Evolutionary conservation across 2,329 filamentous ascomycete genomes (phyloP), one percentile per base, ranked within the genome.

Genomic region (Colletotrichum musicola): DNA sequence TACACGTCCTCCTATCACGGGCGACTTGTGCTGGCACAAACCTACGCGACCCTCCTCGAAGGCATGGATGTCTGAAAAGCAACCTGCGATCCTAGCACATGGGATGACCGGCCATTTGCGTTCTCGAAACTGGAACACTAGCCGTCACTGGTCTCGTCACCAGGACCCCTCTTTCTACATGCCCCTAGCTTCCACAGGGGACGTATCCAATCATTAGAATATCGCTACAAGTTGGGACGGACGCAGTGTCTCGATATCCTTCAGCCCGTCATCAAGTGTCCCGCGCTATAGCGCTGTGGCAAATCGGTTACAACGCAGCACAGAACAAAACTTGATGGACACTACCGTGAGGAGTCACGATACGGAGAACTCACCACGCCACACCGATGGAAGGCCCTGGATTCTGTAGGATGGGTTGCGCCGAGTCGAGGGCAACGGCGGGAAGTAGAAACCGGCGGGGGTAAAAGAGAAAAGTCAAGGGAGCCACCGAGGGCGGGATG

Each of bases 401-500:
- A 49, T 25, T 62, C 40, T 47, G 40, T 47, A 30, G 61, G 46
- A 57, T 53, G 35, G 25, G 44, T 35, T 6, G 25, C 20, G 18
- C 22, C 38, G 47, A 46, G 22, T 46, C 30, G 22, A 22, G 25
- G 53, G 35, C 22, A 38, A 27, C 25, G 35, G 64, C 38, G 12
- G n/a, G 40, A 59, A 42, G 16, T 49, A 54, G 61, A 55, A 38
- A 64, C 25, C 30, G 44, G 14, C 20, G 18, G 12, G 40, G 4
- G 4, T 47, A 35, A 27, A 16, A 64, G 53, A 64, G 53, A 20
- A 49, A 54, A 40, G 47, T 42, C 38, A 47, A 44, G 30, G 57
- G 65, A 42, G 53, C 44, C 46, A 38, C 18, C 54, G 22, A 47
- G 38, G 38, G 16, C 49, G 55, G 62, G 60, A 68, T 65, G 55